Evolutionary conservation across 2,329 filamentous ascomycete species (phyloP).

Genomic region (Huntiella decipiens): DNA sequence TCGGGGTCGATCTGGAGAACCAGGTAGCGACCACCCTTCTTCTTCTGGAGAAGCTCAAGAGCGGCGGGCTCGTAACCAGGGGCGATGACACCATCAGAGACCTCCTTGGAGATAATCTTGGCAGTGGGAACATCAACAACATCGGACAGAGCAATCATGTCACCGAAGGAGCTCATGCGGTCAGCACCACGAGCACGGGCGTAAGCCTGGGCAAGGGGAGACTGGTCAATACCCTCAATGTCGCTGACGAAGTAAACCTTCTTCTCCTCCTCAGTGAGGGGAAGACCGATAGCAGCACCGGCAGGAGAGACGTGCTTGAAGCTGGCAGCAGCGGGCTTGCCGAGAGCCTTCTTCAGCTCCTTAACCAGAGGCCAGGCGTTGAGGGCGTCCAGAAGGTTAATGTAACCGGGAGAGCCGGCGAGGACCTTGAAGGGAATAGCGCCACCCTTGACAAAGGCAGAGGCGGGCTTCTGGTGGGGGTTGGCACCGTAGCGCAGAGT

Average conservation of each 20-base stretch:
- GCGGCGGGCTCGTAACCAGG: constrained; percentile 72
- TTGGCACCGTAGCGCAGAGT: constrained; percentile 88
- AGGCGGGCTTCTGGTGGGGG: constrained; percentile 93
- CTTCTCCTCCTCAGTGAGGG: constrained; percentile 69
- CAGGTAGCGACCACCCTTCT: constrained; percentile 95
- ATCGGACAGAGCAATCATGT: constrained; percentile 85
- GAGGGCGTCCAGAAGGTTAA: constrained; percentile 89
- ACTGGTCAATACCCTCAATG: constrained; percentile 72
- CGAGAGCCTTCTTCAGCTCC: constrained; percentile 78
- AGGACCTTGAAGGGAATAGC: constrained; percentile 89
- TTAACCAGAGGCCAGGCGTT: constrained; percentile 96
- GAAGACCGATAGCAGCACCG: constrained; percentile 82
- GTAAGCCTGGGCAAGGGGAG: constrained; percentile 79
- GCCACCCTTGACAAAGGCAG: constrained; percentile 55
- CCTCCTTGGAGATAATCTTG: constrained; percentile 94
- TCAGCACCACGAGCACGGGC: constrained; percentile 88
- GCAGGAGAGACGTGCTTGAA: constrained; percentile 99
- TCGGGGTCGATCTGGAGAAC: constrained; percentile 85
- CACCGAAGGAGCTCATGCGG: constrained; percentile 96
- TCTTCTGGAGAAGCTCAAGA: constrained; percentile 82
- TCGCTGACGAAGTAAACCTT: constrained; percentile 98
- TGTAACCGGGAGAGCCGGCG: constrained; percentile 76
- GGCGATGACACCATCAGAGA: constrained; percentile 91
- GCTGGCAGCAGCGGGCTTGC: constrained; percentile 77
- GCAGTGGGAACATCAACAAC: constrained; percentile 82